Evolutionary conservation across 306 rosid species (phyloP).

Genomic region (Mimosa bimucronata): DNA sequence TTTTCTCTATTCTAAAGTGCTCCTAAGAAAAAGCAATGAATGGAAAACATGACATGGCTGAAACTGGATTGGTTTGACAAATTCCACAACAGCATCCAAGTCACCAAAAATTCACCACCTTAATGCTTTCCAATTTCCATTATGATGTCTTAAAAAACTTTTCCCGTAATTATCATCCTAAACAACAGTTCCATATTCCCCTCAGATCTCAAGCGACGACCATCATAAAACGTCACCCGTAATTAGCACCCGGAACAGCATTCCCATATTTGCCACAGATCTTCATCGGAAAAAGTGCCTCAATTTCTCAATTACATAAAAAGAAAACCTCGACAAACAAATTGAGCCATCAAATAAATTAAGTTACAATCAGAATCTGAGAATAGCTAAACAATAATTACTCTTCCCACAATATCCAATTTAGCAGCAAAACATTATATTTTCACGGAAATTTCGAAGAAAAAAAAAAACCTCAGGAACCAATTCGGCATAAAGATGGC

Average conservation of each 20-base stretch:
- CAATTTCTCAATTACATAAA: not conserved
- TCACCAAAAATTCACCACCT: slow-evolving; percentile 15
- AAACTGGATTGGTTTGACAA: slow-evolving; percentile 9
- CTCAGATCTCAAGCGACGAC: slow-evolving; percentile 35
- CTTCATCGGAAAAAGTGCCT: slow-evolving; percentile 3
- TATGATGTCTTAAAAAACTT: slow-evolving; percentile 6
- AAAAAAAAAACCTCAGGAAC: not conserved
- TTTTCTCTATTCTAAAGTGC: not conserved
- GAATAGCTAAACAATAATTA: not conserved
- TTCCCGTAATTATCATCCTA: not conserved
- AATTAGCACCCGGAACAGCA: not conserved
- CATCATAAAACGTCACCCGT: not conserved
- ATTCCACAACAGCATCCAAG: not conserved
- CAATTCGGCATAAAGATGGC: not conserved
- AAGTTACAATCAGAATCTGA: not conserved
- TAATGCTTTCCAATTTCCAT: slow-evolving; percentile 32
- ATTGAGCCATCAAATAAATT: not conserved
- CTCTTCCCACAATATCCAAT: not conserved
- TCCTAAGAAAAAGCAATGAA: not conserved
- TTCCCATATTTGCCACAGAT: slow-evolving; percentile 18
- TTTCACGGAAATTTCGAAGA: not conserved
- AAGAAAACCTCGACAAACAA: not conserved
- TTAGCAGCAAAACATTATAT: not conserved
- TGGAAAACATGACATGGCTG: not conserved
- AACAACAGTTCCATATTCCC: not conserved